Base-by-base conservation (phyloP, 2,329 filamentous ascomycete genomes). In the Monosporascus sp. region DNA sequence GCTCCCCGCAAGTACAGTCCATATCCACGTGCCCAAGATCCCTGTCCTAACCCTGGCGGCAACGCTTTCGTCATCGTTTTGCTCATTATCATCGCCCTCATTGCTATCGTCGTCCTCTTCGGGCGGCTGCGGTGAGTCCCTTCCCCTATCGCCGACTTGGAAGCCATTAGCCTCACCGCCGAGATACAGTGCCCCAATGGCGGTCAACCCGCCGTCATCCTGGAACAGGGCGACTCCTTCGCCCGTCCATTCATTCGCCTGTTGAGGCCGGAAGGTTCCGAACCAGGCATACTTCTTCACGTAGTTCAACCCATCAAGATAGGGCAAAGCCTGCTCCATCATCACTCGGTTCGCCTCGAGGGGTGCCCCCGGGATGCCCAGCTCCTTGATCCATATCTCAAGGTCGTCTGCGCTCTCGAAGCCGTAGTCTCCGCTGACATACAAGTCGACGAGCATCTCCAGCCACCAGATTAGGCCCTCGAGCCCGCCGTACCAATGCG, bases 201-300 rank as follows among this genome's bases (percentile, higher is more conserved):
- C 63, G 0, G 71, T 74, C 51, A 74, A 53, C 1, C 62, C 70
- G 2, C 72, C 72, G 2, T 72, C 55, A 9, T 61, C 57, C 22
- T 72, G 61, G 34, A 74, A 69, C 2, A 74, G 54, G 0, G 70
- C 67, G 0, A 74, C 68, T 2, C 64, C 62, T 11, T 71, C 64
- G 3, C 72, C 72, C 0, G 71, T 72, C 68, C 70, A 74, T 18
- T 60, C 62, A 44, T 73, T 73, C 6, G 70, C 68, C 42, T 72
- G 65, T 24, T 69, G 62, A 0, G 63, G 59, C 1, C 72, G 64
- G 42, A 74, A 74, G 0, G 65, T 68, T 0, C 72, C 72, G 51
- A 72, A 74, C 72, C 72, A 74, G 0, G 72, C 70, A 48, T 74
- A 74, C 0, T 63, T 68, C 18, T 68, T 58, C 1, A 74, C 66